A percentile compares a stretch with the other conserved stretches of the same genome.
Evolutionary conservation across 768 basidiomycete genomes (phyloP).

Genomic region (Mycena capillaripes): DNA sequence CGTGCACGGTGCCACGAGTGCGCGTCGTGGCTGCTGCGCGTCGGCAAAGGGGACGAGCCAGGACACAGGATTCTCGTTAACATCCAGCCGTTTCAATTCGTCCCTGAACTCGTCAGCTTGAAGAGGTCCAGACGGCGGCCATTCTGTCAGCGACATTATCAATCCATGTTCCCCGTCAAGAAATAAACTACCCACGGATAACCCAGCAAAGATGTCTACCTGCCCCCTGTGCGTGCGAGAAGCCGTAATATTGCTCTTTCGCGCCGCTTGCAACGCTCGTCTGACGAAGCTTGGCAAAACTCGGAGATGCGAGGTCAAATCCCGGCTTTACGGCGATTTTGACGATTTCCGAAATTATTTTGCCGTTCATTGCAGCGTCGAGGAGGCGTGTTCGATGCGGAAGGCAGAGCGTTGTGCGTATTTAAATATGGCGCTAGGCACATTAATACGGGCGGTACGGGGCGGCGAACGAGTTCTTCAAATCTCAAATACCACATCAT

Average conservation of each 20-base stretch:
- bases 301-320: conserved; percentile 15
- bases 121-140: conserved; percentile 20
- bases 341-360: conserved; percentile 32
- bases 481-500: no score
- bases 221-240: conserved; percentile 3
- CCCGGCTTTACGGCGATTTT: conserved; percentile 13
- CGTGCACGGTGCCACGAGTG: conserved; percentile 19
- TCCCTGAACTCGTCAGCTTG: conserved; percentile 17
- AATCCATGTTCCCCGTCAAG: not conserved
- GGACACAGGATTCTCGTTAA: conserved; percentile 6
- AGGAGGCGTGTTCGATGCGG: not conserved
- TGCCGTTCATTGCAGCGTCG: conserved; percentile 14
- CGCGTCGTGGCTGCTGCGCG: conserved; percentile 9
- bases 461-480: not conserved
- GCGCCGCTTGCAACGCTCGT: conserved; percentile 13
- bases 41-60: conserved; percentile 27
- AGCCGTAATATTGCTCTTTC: conserved; percentile 29
- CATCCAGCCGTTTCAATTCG: conserved; percentile 13
- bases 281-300: conserved; percentile 17
- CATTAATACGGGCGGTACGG: not conserved
- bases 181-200: conserved; percentile 13
- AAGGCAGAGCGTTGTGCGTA: not conserved
- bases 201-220: conserved; percentile 24
- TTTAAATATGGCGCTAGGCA: not conserved
- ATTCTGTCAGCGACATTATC: conserved; percentile 11